These are phyloP conservation scores for Keithomyces neogunnii DNA, from an alignment of 2,329 filamentous ascomycete genomes.

Conservation along the genomic window DNA sequence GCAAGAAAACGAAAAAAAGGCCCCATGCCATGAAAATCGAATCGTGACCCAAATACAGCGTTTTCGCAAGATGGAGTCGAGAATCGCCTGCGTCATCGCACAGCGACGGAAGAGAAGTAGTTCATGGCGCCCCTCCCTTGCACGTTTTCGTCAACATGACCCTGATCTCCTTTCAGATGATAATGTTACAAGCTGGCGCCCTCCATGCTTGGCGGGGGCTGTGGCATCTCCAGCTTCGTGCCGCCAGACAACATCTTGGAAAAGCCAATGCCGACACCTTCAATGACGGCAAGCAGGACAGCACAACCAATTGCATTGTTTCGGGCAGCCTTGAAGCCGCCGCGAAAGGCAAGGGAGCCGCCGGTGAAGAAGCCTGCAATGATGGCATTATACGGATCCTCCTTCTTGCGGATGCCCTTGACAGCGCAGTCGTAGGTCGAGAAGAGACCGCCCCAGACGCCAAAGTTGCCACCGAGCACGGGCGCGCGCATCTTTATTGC, in stretches of 20 bases:
- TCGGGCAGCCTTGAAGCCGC: slow-evolving; percentile 82
- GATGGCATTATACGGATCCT: slow-evolving; percentile 97
- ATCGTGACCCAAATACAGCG: neutral
- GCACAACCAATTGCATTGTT: slow-evolving; percentile 97
- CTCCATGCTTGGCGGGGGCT: slow-evolving; percentile 22
- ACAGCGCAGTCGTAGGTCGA: slow-evolving; percentile 94
- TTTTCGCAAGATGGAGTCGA: slow-evolving; percentile 1
- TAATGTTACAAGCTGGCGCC: slow-evolving; percentile 15
- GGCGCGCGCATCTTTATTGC: slow-evolving; percentile 96
- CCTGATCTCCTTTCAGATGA: no score
- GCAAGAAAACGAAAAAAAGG: neutral
- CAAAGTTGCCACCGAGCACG: slow-evolving; percentile 94
- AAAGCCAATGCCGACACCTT: slow-evolving; percentile 94
- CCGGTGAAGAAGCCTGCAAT: slow-evolving; percentile 96
- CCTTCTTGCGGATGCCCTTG: slow-evolving; percentile 90
- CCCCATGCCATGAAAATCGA: neutral
- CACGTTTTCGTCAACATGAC: neutral
- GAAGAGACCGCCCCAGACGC: slow-evolving; percentile 95
- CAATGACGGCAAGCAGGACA: slow-evolving; percentile 88
- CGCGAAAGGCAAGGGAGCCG: slow-evolving; percentile 82
- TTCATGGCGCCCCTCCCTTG: neutral
- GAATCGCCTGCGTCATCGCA: neutral
- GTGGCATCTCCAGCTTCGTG: slow-evolving; percentile 64
- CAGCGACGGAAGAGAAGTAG: neutral
- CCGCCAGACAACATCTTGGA: slow-evolving; percentile 88